Evolutionary conservation across 108 stramenopile genomes (phyloP), one percentile per base, ranked within the genome.

Genomic region (Cyclotella atomus): DNA sequence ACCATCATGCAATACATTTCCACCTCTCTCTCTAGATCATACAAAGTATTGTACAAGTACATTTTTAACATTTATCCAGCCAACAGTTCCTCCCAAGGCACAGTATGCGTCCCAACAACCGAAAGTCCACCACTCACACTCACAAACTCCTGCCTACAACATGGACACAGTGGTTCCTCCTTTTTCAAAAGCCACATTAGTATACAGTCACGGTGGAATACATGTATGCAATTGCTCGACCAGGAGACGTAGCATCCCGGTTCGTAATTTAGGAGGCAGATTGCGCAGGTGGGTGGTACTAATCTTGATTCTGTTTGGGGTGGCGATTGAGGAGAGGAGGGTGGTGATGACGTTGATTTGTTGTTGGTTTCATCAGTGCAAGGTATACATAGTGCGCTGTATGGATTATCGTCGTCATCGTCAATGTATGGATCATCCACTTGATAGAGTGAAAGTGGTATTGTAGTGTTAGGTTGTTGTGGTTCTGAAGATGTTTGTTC

Each of bases 71-170:
- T n/a, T n/a, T n/a, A n/a, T n/a, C n/a, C n/a, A n/a, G n/a, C n/a
- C n/a, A n/a, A n/a, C n/a, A n/a, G n/a, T n/a, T n/a, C n/a, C n/a
- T n/a, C n/a, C n/a, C n/a, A n/a, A n/a, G n/a, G n/a, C n/a, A n/a
- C n/a, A n/a, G n/a, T n/a, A n/a, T n/a, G n/a, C n/a, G n/a, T n/a
- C n/a, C n/a, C n/a, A n/a, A n/a, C n/a, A n/a, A n/a, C n/a, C n/a
- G n/a, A n/a, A n/a, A n/a, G n/a, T n/a, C n/a, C n/a, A n/a, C n/a
- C n/a, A n/a, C n/a, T n/a, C n/a, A n/a, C 47, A 9, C 47, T n/a
- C 47, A 94, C 82, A 71, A 94, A 94, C 55, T 90, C 84, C 61
- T 87, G 73, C 52, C 94, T 83, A 79, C 94, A 95, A 72, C 91
- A 92, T 0, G 94, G 94, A 77, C 94, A 95, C 6, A 87, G 17